phyloP scores from a whole-genome alignment of 805 yeast species.

The Saccharomyces jurei region DNA sequence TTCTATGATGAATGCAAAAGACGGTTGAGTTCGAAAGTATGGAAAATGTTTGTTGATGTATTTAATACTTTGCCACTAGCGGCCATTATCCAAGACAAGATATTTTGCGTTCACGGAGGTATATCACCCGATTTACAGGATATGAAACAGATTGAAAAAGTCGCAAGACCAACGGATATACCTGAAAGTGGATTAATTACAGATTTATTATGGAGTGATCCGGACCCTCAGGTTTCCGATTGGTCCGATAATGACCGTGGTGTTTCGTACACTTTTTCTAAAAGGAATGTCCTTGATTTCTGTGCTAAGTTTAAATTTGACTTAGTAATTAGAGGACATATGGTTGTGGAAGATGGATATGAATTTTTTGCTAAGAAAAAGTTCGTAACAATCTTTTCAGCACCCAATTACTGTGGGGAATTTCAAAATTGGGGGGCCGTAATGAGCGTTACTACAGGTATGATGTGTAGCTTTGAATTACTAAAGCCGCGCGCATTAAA shows the following conservation, averaged over 20 bases:
- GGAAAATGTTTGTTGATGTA: constrained; percentile 91
- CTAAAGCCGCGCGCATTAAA: constrained; percentile 43
- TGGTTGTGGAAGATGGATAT: constrained; percentile 87
- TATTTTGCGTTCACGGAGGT: constrained; percentile 85
- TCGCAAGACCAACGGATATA: constrained; percentile 73
- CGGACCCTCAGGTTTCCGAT: constrained; percentile 44
- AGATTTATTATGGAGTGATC: constrained; percentile 79
- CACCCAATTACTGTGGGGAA: constrained; percentile 81
- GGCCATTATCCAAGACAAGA: constrained; percentile 88
- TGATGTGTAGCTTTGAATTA: constrained; percentile 66
- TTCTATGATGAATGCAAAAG: constrained; percentile 97
- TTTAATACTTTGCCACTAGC: constrained; percentile 94
- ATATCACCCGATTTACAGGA: constrained; percentile 61
- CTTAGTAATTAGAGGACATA: constrained; percentile 72
- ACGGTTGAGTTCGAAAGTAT: constrained; percentile 77
- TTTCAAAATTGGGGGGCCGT: constrained; percentile 76
- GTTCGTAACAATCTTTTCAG: constrained; percentile 70
- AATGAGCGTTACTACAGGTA: constrained; percentile 59
- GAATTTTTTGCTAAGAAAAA: constrained; percentile 70
- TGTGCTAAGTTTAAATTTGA: constrained; percentile 62
- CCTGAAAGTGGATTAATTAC: constrained; percentile 74
- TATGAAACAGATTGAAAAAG: constrained; percentile 55
- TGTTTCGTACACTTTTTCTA: constrained; percentile 70
- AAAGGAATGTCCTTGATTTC: constrained; percentile 58
- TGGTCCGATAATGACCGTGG: constrained; percentile 82